Percentiles rank a stretch among this genome's conserved stretches.
Evolutionary conservation across 1,139 yeast genomes (phyloP).

Genomic region (Blastobotrys proliferans): DNA sequence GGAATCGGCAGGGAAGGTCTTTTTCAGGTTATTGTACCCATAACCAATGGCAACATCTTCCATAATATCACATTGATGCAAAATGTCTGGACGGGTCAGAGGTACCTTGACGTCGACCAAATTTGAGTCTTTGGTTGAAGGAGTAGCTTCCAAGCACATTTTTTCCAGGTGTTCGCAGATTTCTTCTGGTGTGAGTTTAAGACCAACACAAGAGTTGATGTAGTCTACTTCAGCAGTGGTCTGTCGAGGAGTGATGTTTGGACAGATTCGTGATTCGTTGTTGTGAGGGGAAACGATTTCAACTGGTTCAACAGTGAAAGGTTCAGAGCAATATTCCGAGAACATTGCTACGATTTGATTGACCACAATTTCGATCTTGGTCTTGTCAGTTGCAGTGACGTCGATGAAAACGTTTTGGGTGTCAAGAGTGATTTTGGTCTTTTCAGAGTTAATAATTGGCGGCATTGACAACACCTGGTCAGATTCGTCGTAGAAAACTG

Average conservation of each 20-base stretch:
- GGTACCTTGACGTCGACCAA: conserved; percentile 73
- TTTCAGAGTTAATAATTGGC: conserved; percentile 93
- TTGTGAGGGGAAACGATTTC: conserved; percentile 81
- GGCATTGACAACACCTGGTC: conserved; percentile 88
- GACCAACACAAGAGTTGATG: conserved; percentile 89
- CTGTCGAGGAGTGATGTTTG: conserved; percentile 62
- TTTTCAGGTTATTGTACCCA: conserved; percentile 85
- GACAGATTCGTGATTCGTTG: conserved; percentile 69
- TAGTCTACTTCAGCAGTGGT: conserved; percentile 76
- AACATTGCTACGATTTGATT: conserved; percentile 95
- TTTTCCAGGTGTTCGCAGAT: conserved; percentile 65
- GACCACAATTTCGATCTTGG: conserved; percentile 87
- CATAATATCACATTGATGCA: conserved; percentile 98
- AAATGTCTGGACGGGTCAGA: conserved; percentile 89
- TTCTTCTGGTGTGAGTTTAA: conserved; percentile 63
- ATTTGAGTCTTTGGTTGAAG: conserved; percentile 47
- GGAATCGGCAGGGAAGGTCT: conserved; percentile 75
- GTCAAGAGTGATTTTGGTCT: conserved; percentile 77
- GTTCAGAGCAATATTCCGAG: conserved; percentile 65
- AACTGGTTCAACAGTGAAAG: conserved; percentile 79
- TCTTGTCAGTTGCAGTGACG: conserved; percentile 90
- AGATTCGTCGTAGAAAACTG: conserved; percentile 78
- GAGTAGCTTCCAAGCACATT: conserved; percentile 73
- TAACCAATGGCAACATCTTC: conserved; percentile 97
- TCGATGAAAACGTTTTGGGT: conserved; percentile 90